These are phyloP conservation scores for Lactarius vividus DNA, from an alignment of 768 basidiomycete genomes.

Conservation along the genomic window DNA sequence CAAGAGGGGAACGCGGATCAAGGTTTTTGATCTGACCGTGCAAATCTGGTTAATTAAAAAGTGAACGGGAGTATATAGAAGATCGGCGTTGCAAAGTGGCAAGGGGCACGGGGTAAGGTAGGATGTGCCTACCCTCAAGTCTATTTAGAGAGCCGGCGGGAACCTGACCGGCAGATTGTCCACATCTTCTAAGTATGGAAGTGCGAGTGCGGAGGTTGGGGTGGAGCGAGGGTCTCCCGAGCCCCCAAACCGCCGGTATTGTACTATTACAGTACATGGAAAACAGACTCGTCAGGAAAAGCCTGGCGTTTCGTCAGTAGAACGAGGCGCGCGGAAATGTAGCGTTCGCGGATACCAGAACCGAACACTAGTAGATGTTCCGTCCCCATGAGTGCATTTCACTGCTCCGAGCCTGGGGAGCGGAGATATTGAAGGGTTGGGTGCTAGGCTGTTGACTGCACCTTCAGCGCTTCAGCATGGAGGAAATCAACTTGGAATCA, in stretches of 20 bases:
- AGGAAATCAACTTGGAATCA: too few species aligned
- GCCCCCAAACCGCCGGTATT: neutral
- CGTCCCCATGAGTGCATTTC: neutral
- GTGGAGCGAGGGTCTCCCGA: neutral
- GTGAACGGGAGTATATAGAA: neutral
- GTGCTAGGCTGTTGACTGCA: too few species aligned
- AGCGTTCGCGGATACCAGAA: neutral
- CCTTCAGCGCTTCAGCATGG: too few species aligned
- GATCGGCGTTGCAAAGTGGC: neutral
- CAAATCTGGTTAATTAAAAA: neutral
- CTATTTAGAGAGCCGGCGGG: neutral
- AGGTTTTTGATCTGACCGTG: neutral
- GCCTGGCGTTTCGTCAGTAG: neutral
- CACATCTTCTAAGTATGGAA: neutral
- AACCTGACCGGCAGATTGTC: neutral
- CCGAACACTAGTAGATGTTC: neutral
- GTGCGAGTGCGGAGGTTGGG: neutral
- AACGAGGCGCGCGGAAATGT: neutral
- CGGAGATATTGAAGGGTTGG: too few species aligned
- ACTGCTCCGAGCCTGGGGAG: too few species aligned
- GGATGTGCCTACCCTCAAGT: neutral
- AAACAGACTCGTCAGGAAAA: neutral
- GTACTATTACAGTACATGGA: neutral
- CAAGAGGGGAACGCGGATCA: neutral
- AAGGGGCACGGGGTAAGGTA: neutral